Evolutionary conservation across 2,329 filamentous ascomycete genomes (phyloP).

Genomic region (Aureobasidium namibiae): DNA sequence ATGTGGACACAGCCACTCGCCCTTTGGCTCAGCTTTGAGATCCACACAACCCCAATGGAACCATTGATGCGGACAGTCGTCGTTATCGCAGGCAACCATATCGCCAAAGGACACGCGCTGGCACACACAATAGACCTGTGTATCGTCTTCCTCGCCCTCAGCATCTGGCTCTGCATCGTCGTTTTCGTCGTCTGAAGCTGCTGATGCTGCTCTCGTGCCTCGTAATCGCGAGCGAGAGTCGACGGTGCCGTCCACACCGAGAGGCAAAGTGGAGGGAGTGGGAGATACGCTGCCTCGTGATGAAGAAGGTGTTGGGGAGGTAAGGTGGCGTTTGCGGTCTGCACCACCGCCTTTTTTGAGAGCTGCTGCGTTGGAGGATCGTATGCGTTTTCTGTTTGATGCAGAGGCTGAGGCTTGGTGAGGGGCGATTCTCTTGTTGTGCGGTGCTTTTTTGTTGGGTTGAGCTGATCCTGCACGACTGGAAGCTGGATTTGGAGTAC

Average conservation of each 20-base stretch:
- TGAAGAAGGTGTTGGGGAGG: conserved; percentile 23
- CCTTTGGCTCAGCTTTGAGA: conserved; percentile 41
- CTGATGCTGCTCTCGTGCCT: not conserved
- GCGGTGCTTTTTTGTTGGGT: conserved; percentile 33
- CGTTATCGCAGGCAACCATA: conserved; percentile 85
- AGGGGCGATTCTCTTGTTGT: conserved; percentile 48
- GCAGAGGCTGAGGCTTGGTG: conserved; percentile 31
- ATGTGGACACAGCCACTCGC: conserved; percentile 43
- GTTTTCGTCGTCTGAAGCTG: conserved; percentile 19
- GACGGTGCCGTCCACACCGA: conserved; percentile 21
- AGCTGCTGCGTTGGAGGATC: conserved; percentile 8
- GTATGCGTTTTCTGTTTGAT: conserved; percentile 18
- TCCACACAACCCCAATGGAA: conserved; percentile 66
- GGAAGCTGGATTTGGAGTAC: conserved; percentile 37
- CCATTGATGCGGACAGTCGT: conserved; percentile 74
- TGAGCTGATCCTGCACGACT: conserved; percentile 54
- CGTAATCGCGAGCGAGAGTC: conserved; percentile 7
- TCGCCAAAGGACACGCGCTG: conserved; percentile 78
- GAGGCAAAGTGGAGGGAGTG: conserved; percentile 24
- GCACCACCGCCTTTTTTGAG: conserved; percentile 21
- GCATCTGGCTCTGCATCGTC: conserved; percentile 35
- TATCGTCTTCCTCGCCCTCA: conserved; percentile 63
- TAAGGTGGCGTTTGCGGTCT: conserved; percentile 27
- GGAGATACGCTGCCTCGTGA: conserved; percentile 23
- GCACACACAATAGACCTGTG: conserved; percentile 71